Conservation (phyloP, 768 basidiomycete genomes). For the Polyporus arcularius region DNA sequence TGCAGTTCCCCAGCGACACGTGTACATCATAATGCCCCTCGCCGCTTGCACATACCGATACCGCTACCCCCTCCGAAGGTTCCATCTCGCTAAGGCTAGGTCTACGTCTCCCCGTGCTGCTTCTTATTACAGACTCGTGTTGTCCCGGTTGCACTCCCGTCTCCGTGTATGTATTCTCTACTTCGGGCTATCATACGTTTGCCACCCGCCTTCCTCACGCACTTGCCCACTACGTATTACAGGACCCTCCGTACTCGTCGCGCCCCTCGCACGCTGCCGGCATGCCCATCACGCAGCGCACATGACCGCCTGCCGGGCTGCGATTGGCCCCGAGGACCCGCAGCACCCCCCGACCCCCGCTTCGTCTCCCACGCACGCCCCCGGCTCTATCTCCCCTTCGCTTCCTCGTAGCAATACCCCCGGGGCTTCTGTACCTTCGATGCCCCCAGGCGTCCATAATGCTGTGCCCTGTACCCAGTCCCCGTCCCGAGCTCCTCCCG, state of each 20-base stretch:
- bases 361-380: too few species aligned
- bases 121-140: neutral
- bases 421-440: too few species aligned
- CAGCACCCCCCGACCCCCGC: too few species aligned
- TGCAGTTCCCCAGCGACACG: slow-evolving; percentile 8
- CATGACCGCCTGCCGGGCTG: too few species aligned
- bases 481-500: too few species aligned
- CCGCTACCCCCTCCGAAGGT: neutral
- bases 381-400: too few species aligned
- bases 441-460: too few species aligned
- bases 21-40: slow-evolving; percentile 11
- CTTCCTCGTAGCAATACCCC: too few species aligned
- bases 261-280: neutral
- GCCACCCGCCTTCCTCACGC: neutral
- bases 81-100: neutral
- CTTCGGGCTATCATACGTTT: neutral
- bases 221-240: neutral
- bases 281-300: too few species aligned
- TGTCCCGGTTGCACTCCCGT: neutral
- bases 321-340: too few species aligned
- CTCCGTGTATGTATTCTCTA: neutral
- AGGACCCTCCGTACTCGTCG: neutral
- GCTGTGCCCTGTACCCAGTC: too few species aligned
- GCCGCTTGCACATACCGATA: slow-evolving; percentile 1
- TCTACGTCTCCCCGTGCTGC: neutral